Conservation (phyloP, 805 yeast species). For the Saccharomycopsis sp. region DNA sequence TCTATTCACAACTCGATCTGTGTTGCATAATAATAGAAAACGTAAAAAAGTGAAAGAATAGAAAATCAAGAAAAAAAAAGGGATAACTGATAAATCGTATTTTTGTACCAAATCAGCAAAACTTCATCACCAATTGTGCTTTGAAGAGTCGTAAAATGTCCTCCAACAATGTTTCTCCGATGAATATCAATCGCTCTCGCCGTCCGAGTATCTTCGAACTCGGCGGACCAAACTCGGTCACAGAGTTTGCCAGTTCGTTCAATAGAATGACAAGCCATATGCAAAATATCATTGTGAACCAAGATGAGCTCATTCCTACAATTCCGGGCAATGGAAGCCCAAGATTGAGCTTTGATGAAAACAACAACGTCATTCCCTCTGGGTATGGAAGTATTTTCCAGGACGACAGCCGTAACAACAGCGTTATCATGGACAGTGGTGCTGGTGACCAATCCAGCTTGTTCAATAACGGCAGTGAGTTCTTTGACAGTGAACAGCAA, state of each 20-base stretch:
- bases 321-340: neutral
- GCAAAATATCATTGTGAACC: conserved; percentile 16
- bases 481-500: conserved; percentile 12
- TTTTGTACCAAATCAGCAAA: too few relatives aligned
- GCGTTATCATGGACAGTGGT: too few relatives aligned
- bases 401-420: conserved; percentile 10
- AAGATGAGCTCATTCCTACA: too few relatives aligned
- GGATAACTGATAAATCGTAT: too few relatives aligned
- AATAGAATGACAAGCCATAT: conserved; percentile 14
- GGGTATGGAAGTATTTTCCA: neutral
- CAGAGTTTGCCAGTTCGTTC: conserved; percentile 30
- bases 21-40: too few relatives aligned
- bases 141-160: too few relatives aligned
- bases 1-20: too few relatives aligned
- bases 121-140: too few relatives aligned
- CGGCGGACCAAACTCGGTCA: conserved; percentile 32
- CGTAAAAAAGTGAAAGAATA: too few relatives aligned
- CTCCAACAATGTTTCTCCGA: too few relatives aligned
- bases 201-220: conserved; percentile 29
- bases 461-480: neutral
- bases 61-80: too few relatives aligned
- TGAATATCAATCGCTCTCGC: too few relatives aligned
- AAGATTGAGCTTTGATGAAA: neutral
- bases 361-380: neutral
- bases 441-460: neutral